Conservation (phyloP, 1,139 yeast species). For the Protomyces inouyei region DNA sequence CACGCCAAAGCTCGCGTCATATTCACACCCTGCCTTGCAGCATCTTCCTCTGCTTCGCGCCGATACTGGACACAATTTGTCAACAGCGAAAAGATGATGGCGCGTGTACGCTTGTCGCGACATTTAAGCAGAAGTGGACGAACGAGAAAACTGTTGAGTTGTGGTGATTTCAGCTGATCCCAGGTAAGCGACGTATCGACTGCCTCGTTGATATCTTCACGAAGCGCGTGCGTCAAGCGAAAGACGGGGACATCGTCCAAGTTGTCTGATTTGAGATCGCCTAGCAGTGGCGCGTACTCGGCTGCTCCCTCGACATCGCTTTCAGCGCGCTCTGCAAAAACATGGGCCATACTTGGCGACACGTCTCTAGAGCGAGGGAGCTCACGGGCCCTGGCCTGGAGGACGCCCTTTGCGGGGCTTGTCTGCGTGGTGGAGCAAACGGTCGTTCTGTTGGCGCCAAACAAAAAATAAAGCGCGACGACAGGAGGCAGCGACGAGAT, state of each 20-base stretch:
- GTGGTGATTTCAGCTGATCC: slow-evolving; percentile 56
- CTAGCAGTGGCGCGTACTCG: slow-evolving; percentile 6
- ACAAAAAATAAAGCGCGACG: too few species aligned
- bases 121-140: slow-evolving; percentile 46
- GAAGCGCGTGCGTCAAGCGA: slow-evolving; percentile 30
- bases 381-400: too few species aligned
- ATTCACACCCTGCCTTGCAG: slow-evolving; percentile 50
- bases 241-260: slow-evolving; percentile 40
- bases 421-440: too few species aligned
- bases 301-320: background rate
- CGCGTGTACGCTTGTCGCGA: slow-evolving; percentile 37
- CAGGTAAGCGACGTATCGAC: slow-evolving; percentile 51
- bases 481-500: too few species aligned
- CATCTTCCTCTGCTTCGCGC: slow-evolving; percentile 49
- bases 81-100: slow-evolving; percentile 40
- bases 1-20: slow-evolving; percentile 53
- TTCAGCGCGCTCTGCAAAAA: background rate
- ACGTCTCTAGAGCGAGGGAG: too few species aligned
- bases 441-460: too few species aligned
- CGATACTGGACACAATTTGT: slow-evolving; percentile 44
- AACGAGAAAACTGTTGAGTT: slow-evolving; percentile 49
- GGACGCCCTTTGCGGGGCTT: too few species aligned
- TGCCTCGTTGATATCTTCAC: slow-evolving; percentile 41
- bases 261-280: slow-evolving; percentile 3
- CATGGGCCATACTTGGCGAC: too few species aligned